A percentile compares a stretch with the other conserved stretches of the same genome.
Conservation (phyloP, 495 filamentous ascomycete genomes). For the Bathelium albidoporum region DNA sequence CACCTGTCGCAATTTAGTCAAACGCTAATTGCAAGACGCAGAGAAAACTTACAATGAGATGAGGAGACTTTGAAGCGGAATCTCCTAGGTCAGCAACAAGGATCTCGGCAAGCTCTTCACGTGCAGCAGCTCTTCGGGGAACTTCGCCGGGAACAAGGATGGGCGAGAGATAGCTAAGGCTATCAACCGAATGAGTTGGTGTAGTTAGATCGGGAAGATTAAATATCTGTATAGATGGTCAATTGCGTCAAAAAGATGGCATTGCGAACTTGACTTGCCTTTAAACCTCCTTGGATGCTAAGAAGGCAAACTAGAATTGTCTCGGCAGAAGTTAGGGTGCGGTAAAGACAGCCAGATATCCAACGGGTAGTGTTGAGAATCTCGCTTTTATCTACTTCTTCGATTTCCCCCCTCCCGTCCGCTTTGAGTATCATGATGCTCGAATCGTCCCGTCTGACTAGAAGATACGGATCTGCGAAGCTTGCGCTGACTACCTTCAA, state of each 20-base stretch:
- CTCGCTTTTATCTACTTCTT: constrained; percentile 60
- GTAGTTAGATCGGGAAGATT: constrained; percentile 50
- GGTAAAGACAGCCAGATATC: constrained; percentile 71
- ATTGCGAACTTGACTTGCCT: constrained; percentile 43
- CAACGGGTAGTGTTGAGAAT: constrained; percentile 50
- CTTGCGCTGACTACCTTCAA: constrained; percentile 68
- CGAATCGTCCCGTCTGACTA: constrained; percentile 72
- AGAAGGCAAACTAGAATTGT: constrained; percentile 65
- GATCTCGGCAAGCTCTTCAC: constrained; percentile 64
- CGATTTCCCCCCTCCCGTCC: constrained; percentile 71
- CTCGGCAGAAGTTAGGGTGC: constrained; percentile 36
- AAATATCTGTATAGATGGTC: constrained; percentile 42
- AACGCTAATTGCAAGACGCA: background rate
- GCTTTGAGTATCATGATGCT: constrained; percentile 65
- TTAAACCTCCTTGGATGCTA: constrained; percentile 56
- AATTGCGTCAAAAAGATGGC: background rate
- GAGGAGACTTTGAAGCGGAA: constrained; percentile 53
- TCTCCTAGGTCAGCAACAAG: constrained; percentile 80
- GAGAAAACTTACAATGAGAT: constrained; percentile 57
- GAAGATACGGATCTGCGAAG: constrained; percentile 78
- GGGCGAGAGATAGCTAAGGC: constrained; percentile 66
- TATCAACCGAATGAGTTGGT: constrained; percentile 54
- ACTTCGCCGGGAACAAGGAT: constrained; percentile 60
- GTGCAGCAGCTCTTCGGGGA: constrained; percentile 55
- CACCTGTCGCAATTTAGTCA: constrained; percentile 38